Evolutionary conservation across 495 filamentous ascomycete species (phyloP), one percentile per base, ranked within the genome.

Genomic region (Cryomyces minteri): DNA sequence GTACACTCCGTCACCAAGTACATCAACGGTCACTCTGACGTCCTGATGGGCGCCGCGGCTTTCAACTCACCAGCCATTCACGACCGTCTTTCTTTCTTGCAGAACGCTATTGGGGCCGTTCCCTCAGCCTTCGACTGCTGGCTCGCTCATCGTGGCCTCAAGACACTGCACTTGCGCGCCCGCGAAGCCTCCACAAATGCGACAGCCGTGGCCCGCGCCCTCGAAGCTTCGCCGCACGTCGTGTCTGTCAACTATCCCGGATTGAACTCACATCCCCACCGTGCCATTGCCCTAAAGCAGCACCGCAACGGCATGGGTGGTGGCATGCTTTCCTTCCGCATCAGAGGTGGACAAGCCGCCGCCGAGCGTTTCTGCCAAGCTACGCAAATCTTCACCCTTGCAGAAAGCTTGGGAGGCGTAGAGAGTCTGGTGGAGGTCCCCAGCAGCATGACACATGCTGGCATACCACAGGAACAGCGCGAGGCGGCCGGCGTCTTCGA

Each of bases 1-100:
- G 79, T 96, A n/a, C 90, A 99, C 69, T 88, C 81, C 36, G 90
- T 99, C n/a, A 99, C 90, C 6, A 99, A 99, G 63, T 99, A 96
- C 65, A 96, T 99, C 62, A 99, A 99, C 58, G 90, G 90, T 5
- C 90, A 99, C 65, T 80, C 75, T 8, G 73, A 99, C 60, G 90
- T 99, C n/a, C 72, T 94, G 43, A 99, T 99, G 90, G 90, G 90
- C 48, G 79, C 84, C 32, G 85, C 85, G 14, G 90, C 90, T n/a
- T 94, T 93, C 73, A 96, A 90, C 68, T 80, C 80, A 5, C 74
- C 84, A 9, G 68, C 70, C 5, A 66, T 99, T 44, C 76, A 77
- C 51, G 72, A 83, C 48, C 74, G 81, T 30, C 75, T 96, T 31
- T 62, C 72, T 30, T 99, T 96, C 72, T 76, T 99, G 14, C 90